These are phyloP conservation scores for Phyllosticta citribraziliensis DNA, from an alignment of 2,329 filamentous ascomycete species.

Conservation along the genomic window DNA sequence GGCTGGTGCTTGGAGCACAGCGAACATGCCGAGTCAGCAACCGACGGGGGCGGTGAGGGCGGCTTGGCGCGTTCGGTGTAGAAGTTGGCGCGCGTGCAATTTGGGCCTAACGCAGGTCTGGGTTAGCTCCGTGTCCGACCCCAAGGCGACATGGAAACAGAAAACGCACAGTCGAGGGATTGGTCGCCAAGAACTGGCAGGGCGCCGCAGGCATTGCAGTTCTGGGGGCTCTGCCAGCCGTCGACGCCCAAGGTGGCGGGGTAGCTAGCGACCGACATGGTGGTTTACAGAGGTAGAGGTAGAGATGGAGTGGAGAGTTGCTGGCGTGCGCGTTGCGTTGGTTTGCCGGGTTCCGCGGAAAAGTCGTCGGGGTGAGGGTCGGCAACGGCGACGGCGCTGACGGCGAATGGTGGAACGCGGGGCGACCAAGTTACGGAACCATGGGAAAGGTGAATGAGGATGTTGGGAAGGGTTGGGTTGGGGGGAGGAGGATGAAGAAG, in stretches of 20 bases:
- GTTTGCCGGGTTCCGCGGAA: background rate
- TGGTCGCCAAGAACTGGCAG: background rate
- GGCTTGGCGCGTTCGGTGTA: background rate
- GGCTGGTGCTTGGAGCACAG: slow-evolving; percentile 5
- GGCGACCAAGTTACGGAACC: background rate
- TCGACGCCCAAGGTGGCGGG: background rate
- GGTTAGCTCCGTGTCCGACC: background rate
- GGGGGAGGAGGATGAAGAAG: background rate
- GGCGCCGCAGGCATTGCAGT: background rate
- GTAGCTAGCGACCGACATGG: background rate
- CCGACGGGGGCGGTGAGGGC: slow-evolving; percentile 7
- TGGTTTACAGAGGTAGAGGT: background rate
- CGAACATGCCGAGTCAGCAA: slow-evolving; percentile 9
- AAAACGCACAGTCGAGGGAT: background rate
- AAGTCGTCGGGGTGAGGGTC: background rate
- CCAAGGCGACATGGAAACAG: background rate
- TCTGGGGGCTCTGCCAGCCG: background rate
- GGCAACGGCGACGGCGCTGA: background rate
- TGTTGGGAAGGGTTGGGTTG: background rate
- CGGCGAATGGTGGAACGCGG: background rate
- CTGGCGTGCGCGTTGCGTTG: background rate
- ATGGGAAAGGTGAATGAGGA: background rate
- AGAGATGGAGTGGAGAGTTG: background rate
- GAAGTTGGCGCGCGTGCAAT: background rate
- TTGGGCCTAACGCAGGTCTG: background rate